Conservation (phyloP, 345 rosid species). For the Linum usitatissimum region DNA sequence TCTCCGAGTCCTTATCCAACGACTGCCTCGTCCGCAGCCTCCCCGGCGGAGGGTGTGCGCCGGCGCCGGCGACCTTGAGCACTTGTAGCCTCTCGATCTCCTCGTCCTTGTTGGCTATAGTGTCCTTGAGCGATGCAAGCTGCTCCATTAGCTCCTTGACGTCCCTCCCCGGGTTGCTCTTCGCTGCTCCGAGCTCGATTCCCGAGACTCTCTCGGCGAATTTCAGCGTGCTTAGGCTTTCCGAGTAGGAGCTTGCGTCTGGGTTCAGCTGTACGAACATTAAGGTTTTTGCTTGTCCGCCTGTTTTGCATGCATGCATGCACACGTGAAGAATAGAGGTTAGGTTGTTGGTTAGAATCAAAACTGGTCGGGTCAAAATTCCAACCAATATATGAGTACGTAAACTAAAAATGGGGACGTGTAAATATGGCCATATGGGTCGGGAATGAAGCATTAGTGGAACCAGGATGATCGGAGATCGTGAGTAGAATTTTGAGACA, state of each 20-base stretch:
- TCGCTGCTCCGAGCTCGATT: constrained; percentile 94
- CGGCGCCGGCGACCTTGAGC: constrained; percentile 29
- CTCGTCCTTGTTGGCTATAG: constrained; percentile 63
- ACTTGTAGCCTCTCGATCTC: constrained; percentile 72
- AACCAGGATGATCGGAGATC: no score
- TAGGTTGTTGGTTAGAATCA: no score
- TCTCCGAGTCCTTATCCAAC: constrained; percentile 11
- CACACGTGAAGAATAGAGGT: no score
- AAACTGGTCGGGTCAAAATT: no score
- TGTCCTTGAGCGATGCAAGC: constrained; percentile 79
- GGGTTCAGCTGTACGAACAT: constrained; percentile 99
- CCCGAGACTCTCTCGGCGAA: constrained; percentile 97
- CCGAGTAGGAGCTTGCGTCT: constrained; percentile 59
- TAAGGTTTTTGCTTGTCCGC: constrained; percentile 92
- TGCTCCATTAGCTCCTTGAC: constrained; percentile 80
- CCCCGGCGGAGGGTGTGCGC: constrained; percentile 11
- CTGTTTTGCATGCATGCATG: constrained; percentile 26
- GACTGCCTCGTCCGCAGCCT: constrained; percentile 20
- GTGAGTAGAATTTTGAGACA: not conserved
- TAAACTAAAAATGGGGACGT: no score
- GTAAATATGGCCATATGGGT: no score
- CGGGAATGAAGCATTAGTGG: no score
- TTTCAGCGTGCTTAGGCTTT: constrained; percentile 76
- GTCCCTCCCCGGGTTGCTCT: constrained; percentile 79
- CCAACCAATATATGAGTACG: no score